Conservation (phyloP, 441 rosid genomes). For the Populus hybrid region DNA sequence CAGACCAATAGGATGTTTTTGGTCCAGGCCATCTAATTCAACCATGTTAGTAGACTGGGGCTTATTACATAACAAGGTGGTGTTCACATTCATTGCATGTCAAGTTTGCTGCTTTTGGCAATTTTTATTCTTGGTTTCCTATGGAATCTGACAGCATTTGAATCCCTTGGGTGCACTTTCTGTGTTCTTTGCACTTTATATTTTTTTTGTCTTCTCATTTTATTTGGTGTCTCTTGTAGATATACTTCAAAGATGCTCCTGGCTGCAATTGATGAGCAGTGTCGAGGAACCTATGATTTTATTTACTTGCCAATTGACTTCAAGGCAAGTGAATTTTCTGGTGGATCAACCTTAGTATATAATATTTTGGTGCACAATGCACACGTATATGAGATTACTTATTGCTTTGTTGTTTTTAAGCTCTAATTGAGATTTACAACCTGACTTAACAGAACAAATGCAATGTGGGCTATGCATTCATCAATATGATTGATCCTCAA, state of each 20-base stretch:
- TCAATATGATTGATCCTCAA: slow-evolving; percentile 65
- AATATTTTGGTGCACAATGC: neutral
- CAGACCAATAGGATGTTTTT: neutral
- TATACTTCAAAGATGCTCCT: slow-evolving; percentile 77
- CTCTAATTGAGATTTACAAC: slow-evolving; percentile 14
- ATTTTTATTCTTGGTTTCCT: slow-evolving; percentile 1
- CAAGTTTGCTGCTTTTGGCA: slow-evolving; percentile 1
- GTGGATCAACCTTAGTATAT: neutral
- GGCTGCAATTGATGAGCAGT: slow-evolving; percentile 68
- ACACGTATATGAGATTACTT: neutral
- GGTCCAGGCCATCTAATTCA: neutral
- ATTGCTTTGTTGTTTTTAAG: neutral
- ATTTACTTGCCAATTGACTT: slow-evolving; percentile 76
- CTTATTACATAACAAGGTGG: neutral
- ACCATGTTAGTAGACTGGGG: neutral
- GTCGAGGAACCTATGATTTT: slow-evolving; percentile 69
- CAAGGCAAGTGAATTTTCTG: slow-evolving; percentile 40
- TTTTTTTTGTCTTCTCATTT: neutral
- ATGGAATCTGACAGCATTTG: slow-evolving; percentile 1
- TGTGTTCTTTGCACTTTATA: neutral
- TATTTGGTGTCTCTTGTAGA: slow-evolving; percentile 29
- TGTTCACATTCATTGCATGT: neutral
- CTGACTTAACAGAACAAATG: slow-evolving; percentile 64
- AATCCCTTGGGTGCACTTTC: neutral
- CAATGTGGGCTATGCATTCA: slow-evolving; percentile 84